Evolutionary conservation across 345 rosid genomes (phyloP), one percentile per base, ranked within the genome.

Genomic region (Populus davidiana): DNA sequence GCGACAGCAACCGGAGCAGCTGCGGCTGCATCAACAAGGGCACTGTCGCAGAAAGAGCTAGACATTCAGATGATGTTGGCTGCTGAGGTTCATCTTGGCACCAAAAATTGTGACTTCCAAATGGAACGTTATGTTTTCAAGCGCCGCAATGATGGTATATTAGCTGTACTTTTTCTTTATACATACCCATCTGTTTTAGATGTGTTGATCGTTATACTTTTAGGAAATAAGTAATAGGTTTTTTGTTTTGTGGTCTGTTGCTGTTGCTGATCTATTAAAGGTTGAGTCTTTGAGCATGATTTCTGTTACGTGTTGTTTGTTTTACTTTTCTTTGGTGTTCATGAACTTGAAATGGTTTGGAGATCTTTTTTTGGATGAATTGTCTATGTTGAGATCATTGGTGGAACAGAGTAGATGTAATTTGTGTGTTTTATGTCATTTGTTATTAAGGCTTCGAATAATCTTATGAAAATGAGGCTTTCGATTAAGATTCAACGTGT

Each of bases 61-160:
- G 98, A 94, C 85, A 88, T 92, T 76, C 92, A 81, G 81, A 87
- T 92, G 93, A 94, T 94, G 98, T 80, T 92, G 86, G 92, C 97
- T 0, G 94, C 98, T 8, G 94, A 94, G 74, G 98, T 94, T 63
- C 97, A 94, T 73, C 91, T 92, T 67, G 98, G 98, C 2, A 94
- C 98, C 78, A 94, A 94, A 77, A 92, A 94, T 77, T 92, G 96
- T 61, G 89, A 94, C 36, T 94, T 82, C 84, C 98, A 94, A 81
- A 94, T 94, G 98, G 98, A 94, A 70, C 92, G 96, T 13, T 94
- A 94, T 79, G 93, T 88, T 72, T 92, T 92, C 91, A 94, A 94
- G 91, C 89, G 98, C 70, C 93, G 97, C 78, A 88, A 91, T 72
- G 98, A 94, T 52, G 98, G 98, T 94, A 84, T 14, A 21, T 39